Evolutionary conservation across 2,329 filamentous ascomycete genomes (phyloP), one percentile per base, ranked within the genome.

Genomic region (Beauveria bassiana): DNA sequence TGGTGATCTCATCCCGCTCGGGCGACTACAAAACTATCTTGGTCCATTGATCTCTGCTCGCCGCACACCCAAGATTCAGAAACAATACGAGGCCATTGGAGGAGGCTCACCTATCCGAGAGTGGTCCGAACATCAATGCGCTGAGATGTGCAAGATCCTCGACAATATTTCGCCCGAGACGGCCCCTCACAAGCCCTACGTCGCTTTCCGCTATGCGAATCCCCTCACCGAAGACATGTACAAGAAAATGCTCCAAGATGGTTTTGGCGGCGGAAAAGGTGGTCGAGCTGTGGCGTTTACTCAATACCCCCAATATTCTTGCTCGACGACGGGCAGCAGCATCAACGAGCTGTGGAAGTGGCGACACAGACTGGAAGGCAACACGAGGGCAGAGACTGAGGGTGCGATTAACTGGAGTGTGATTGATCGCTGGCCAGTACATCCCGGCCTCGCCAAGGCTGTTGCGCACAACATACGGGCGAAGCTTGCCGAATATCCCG

Each of bases 321-420:
- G 96, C 78, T 96, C 92, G 22, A 99, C 95, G 1, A 99, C 95
- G 0, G 95, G 95, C 24, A 96, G 91, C 74, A 96, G 91, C 65
- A 77, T 99, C 62, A 99, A 99, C 70, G 95, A 99, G 77, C 78
- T 99, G 42, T 99, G 95, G 95, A 97, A 96, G 77, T 97, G 93
- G 92, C 84, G 93, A 65, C 89, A 91, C 70, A 81, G 91, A 65
- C 77, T 99, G 59, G 93, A 98, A 74, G 91, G 90, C 45, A 92
- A 91, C 74, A 79, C 81, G 3, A 77, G 79, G 49, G 78, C 78
- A 46, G 78, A 79, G 38, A 73, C 24, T 65, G 78, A 84, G 43
- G 93, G 93, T 14, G 80, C 86, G 2, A 96, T 99, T 66, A 83
- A 88, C 62, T 99, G 95, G 95, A 97, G 91, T 74, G 93, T 98